Base-by-base conservation (phyloP, 768 basidiomycete species). In the Suillus plorans region DNA sequence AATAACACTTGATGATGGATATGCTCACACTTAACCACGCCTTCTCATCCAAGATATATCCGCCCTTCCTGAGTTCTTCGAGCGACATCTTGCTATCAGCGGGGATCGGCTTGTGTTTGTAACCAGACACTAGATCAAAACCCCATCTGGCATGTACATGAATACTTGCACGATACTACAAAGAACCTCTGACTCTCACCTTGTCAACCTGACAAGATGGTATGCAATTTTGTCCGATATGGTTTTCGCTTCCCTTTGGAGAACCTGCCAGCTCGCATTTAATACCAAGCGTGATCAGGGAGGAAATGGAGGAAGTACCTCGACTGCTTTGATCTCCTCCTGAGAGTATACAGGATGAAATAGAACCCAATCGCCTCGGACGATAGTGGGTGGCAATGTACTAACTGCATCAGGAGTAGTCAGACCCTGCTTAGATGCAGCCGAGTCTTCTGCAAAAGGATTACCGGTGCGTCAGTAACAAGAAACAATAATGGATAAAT, bases 301-400 rank as follows among this genome's bases (percentile, higher is more conserved):
- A 34, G 34, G 53, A 61, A 67, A 22, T 25, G 47, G 42, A 63
- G 47, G 12, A 65, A 77, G 59, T 70, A 90, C 92, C 76, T 91
- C 80, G 18, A 93, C 92, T 16, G 91, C 84, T 67, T 79, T 86
- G 59, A 94, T 73, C 71, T 94, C 93, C 44, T 86, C 86, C 20
- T 79, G 74, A 7, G 91, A 86, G 74, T 98, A 98, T 2, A 97
- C 95, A 0, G 96, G 96, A 72, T 97, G 94, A 73, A 95, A 94
- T 2, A 97, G 79, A 13, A 97, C 94, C 94, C 95, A 97, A 70
- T 92, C 91, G 2, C 92, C 92, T 47, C 80, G 82, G 59, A 87
- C 74, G 72, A 81, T 82, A 3, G 81, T 78, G 3, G 86, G 28
- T 16, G 50, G 86, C 16, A 86, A 77, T 5, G 86, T 85, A 73